Conservation (phyloP, 2,329 filamentous ascomycete genomes). For the Zymoseptoria pseudotritici region DNA sequence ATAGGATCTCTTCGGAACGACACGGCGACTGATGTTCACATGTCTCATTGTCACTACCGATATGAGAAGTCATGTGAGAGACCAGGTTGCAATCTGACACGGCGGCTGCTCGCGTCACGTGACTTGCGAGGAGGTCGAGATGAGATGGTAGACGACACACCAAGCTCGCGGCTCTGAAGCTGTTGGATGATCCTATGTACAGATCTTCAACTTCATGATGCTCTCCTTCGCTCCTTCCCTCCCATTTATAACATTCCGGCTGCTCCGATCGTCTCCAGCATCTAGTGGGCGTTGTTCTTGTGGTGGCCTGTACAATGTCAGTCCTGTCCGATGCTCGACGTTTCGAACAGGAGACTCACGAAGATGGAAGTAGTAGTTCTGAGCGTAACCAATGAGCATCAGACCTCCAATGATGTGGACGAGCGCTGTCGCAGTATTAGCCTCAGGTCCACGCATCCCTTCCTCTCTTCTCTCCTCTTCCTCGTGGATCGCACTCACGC, state of each 20-base stretch:
- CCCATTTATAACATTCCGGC: constrained; percentile 4
- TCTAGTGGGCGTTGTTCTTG: constrained; percentile 99
- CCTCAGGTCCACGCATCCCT: not conserved
- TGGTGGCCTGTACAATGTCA: constrained; percentile 68
- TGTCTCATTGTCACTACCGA: too few relatives aligned
- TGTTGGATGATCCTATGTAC: constrained; percentile 17
- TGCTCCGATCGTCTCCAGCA: not conserved
- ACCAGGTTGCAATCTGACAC: not conserved
- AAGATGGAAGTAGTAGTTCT: constrained; percentile 99
- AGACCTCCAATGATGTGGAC: constrained; percentile 76
- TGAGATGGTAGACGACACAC: constrained; percentile 1
- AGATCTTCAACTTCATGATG: constrained; percentile 7
- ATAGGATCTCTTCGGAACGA: too few relatives aligned
- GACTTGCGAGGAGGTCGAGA: constrained; percentile 1
- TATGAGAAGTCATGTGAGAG: too few relatives aligned
- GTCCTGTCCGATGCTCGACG: constrained; percentile 3
- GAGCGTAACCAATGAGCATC: constrained; percentile 78
- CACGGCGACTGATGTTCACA: too few relatives aligned
- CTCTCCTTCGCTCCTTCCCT: constrained; percentile 1
- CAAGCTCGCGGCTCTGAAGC: constrained; percentile 6
- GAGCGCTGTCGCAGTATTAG: constrained; percentile 56
- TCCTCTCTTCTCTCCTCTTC: constrained; percentile 3
- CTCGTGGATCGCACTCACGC: constrained; percentile 58
- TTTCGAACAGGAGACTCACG: constrained; percentile 55
- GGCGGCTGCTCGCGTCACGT: not conserved